Evolutionary conservation across 345 rosid genomes (phyloP).

Genomic region (Pistacia vera): DNA sequence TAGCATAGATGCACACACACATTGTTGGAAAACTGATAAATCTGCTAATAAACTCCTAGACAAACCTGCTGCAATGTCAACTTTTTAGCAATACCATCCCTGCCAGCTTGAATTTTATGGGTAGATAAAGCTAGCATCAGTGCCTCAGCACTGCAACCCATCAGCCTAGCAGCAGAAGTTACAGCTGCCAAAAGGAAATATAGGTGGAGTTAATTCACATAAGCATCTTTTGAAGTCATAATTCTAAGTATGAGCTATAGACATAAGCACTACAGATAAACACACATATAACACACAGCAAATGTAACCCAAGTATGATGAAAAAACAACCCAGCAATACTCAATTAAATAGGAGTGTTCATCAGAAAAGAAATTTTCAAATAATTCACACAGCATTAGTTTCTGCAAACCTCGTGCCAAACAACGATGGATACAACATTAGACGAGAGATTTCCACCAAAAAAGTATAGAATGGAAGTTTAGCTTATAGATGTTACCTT

Average conservation of each 20-base stretch:
- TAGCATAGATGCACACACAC: background rate
- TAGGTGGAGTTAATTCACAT: conserved; percentile 18
- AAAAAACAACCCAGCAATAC: background rate
- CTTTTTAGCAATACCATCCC: conserved; percentile 63
- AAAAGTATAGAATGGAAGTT: conserved; percentile 14
- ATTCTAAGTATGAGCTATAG: background rate
- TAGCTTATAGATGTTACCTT: conserved; percentile 54
- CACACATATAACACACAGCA: background rate
- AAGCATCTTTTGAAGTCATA: conserved; percentile 4
- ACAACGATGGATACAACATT: background rate
- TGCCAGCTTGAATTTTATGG: conserved; percentile 71
- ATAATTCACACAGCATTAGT: conserved; percentile 1
- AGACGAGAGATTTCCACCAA: background rate
- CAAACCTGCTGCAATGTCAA: conserved; percentile 85
- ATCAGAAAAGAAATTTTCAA: background rate
- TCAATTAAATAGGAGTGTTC: background rate
- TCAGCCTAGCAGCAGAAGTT: conserved; percentile 63
- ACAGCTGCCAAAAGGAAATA: conserved; percentile 59
- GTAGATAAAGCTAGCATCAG: conserved; percentile 67
- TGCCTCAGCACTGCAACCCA: conserved; percentile 68
- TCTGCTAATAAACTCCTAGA: conserved; percentile 5
- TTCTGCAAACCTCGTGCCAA: conserved; percentile 1
- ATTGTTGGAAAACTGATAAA: background rate
- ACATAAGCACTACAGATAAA: conserved; percentile 4
- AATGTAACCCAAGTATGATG: background rate